Evolutionary conservation across 2,329 filamentous ascomycete species (phyloP).

Genomic region (Endothia cerciana): DNA sequence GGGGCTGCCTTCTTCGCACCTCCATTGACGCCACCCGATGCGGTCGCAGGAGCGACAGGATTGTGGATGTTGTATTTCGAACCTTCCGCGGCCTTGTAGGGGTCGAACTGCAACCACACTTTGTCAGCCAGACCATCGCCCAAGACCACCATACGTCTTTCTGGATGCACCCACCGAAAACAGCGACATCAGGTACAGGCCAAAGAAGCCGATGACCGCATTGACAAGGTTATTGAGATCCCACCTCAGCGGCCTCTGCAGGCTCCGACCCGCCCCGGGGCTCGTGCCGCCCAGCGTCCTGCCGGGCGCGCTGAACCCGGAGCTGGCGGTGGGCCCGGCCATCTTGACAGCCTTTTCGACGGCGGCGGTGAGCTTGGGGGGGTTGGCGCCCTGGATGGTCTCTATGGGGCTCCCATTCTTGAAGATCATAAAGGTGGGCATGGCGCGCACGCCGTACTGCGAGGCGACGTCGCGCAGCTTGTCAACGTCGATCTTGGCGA

Average conservation of each 20-base stretch:
- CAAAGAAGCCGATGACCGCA: slow-evolving; percentile 58
- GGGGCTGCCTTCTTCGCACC: slow-evolving; percentile 36
- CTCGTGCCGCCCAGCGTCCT: slow-evolving; percentile 57
- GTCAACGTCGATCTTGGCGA: slow-evolving; percentile 92
- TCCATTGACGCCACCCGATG: slow-evolving; percentile 1
- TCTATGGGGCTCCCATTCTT: slow-evolving; percentile 73
- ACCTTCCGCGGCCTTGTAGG: slow-evolving; percentile 62
- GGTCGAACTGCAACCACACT: slow-evolving; percentile 54
- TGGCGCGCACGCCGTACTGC: slow-evolving; percentile 78
- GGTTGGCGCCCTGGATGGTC: slow-evolving; percentile 82
- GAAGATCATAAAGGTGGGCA: slow-evolving; percentile 95
- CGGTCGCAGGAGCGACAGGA: slow-evolving; percentile 35
- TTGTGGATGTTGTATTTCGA: slow-evolving; percentile 62
- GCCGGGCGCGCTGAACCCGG: slow-evolving; percentile 58
- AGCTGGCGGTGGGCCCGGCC: slow-evolving; percentile 45
- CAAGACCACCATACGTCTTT: background rate
- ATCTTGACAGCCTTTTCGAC: slow-evolving; percentile 72
- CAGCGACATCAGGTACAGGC: slow-evolving; percentile 64
- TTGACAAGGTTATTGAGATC: slow-evolving; percentile 52
- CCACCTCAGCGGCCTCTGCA: slow-evolving; percentile 34
- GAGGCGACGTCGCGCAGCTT: slow-evolving; percentile 76
- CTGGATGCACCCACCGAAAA: slow-evolving; percentile 55
- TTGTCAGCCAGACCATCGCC: slow-evolving; percentile 21
- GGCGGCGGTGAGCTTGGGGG: slow-evolving; percentile 72
- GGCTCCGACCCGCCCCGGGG: slow-evolving; percentile 32